Conservation (phyloP, 441 rosid species). For the Macaranga tanarius region DNA sequence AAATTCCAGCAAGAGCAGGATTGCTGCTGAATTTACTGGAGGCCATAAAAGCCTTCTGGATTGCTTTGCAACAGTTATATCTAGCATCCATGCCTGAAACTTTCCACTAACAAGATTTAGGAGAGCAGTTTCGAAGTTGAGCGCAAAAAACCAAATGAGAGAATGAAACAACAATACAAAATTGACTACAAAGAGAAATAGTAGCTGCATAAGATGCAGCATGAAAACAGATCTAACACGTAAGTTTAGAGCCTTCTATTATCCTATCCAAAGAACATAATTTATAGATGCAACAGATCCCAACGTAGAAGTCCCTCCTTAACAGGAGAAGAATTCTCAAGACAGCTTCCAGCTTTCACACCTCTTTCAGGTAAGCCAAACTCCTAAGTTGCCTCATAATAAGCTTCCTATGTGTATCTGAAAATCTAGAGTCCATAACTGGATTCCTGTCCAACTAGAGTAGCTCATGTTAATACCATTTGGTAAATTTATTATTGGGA, state of each 20-base stretch:
- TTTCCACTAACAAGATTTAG: conserved; percentile 13
- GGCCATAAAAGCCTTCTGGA: conserved; percentile 52
- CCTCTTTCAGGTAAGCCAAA: neutral
- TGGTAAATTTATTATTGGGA: neutral
- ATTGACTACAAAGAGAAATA: neutral
- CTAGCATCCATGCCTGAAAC: conserved; percentile 75
- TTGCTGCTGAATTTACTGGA: conserved; percentile 53
- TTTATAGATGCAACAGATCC: neutral
- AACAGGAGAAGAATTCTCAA: neutral
- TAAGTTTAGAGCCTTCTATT: neutral
- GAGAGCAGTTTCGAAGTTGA: neutral
- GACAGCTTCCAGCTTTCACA: neutral
- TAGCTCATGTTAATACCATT: too few relatives aligned
- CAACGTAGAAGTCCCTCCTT: neutral
- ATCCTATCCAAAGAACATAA: neutral
- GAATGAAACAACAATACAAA: neutral
- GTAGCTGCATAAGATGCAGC: neutral
- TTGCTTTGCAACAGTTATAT: conserved; percentile 75
- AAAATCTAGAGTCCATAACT: neutral
- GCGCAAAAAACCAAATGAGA: neutral
- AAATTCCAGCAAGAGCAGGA: conserved; percentile 51
- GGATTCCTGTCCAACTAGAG: neutral
- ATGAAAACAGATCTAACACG: neutral
- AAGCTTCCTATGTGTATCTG: neutral
- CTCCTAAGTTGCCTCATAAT: neutral